A percentile compares a stretch with the other conserved stretches of the same genome.
Evolutionary conservation across 1,284 basidiomycete species (phyloP).

Genomic region (Ceratobasidium sp.): DNA sequence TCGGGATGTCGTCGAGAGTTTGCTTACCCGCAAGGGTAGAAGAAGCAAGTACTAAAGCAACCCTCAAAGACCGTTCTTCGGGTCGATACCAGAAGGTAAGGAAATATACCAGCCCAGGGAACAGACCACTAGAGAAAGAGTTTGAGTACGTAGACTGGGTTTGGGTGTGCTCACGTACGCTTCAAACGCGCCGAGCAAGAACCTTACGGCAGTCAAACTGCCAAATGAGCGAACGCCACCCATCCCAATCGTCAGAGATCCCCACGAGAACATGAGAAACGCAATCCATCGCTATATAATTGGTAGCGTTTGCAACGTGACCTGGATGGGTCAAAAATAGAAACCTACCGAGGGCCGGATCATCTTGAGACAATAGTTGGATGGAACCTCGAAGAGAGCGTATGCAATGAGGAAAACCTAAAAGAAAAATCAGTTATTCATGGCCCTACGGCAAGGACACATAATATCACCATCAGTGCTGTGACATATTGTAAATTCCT

Average conservation of each 20-base stretch:
- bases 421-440: not conserved
- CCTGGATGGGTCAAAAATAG: not conserved
- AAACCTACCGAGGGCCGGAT: conserved; percentile 32
- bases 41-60: conserved; percentile 60
- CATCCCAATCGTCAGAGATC: conserved; percentile 15
- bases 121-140: not conserved
- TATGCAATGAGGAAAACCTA: conserved; percentile 37
- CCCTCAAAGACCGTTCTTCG: conserved; percentile 60
- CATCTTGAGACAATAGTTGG: conserved; percentile 41
- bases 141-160: not conserved
- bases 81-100: conserved; percentile 61
- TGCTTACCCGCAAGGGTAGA: conserved; percentile 34
- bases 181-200: conserved; percentile 31
- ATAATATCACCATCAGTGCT: conserved; percentile 6
- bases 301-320: no score
- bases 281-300: conserved; percentile 31
- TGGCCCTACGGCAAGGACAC: no score
- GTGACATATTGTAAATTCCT: conserved; percentile 36
- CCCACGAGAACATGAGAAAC: conserved; percentile 37
- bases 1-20: not conserved
- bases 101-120: conserved; percentile 50
- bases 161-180: conserved; percentile 2
- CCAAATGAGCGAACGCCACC: conserved; percentile 34
- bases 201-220: conserved; percentile 27
- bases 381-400: conserved; percentile 34